Percentiles rank a stretch among this genome's conserved stretches.
Conservation (phyloP, 2,329 filamentous ascomycete genomes). For the Cordyceps fumosorosea region DNA sequence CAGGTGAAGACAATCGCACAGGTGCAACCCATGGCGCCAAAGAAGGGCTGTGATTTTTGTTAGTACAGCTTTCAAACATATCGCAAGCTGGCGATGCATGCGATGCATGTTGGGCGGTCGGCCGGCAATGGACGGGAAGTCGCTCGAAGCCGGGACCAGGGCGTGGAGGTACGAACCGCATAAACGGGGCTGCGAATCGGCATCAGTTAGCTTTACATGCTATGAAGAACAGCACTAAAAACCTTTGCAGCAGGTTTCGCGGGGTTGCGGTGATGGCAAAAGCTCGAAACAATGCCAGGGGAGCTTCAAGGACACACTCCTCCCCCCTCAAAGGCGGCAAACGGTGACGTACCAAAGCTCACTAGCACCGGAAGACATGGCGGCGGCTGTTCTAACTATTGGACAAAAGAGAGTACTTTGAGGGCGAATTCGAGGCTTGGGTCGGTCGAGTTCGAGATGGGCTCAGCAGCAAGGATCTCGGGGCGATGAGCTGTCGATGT, state of each 20-base stretch:
- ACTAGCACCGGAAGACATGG: constrained; percentile 54
- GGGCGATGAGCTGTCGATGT: constrained; percentile 16
- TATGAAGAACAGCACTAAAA: not conserved
- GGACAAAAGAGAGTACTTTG: constrained; percentile 15
- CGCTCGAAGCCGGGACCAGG: constrained; percentile 8
- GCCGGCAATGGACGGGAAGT: constrained; percentile 1
- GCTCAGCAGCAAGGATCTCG: constrained; percentile 2
- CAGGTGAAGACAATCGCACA: constrained; percentile 94
- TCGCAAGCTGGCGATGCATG: not conserved
- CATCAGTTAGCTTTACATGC: constrained; percentile 36
- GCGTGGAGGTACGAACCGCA: constrained; percentile 69
- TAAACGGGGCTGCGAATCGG: constrained; percentile 74
- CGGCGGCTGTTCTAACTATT: constrained; percentile 34
- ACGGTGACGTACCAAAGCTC: constrained; percentile 69
- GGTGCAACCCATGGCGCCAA: constrained; percentile 97
- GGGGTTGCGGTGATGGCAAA: constrained; percentile 8
- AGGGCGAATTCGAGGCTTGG: constrained; percentile 7
- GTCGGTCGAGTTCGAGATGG: constrained; percentile 11
- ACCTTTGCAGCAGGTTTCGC: not conserved
- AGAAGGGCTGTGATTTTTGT: constrained; percentile 62
- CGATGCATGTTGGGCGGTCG: not conserved
- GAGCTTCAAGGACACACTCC: constrained; percentile 13
- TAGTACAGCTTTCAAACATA: constrained; percentile 21
- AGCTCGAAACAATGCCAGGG: constrained; percentile 16
- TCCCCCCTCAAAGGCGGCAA: constrained; percentile 15